Evolutionary conservation across 2,329 filamentous ascomycete species (phyloP), one percentile per base, ranked within the genome.

Genomic region (Hypoxylon sp.): DNA sequence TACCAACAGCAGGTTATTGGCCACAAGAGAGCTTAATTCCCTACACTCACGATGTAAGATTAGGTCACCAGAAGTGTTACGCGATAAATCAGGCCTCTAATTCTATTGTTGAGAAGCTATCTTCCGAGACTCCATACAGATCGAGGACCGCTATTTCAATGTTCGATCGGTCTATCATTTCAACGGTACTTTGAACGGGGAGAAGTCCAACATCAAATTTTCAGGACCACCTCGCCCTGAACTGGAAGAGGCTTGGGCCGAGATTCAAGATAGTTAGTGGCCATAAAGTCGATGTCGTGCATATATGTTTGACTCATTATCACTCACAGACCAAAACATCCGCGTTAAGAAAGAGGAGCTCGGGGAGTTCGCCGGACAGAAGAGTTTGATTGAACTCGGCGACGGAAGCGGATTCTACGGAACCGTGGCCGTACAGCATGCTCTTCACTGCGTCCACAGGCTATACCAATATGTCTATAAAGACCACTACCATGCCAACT

Each of bases 21-120:
- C 13, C 13, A 5, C 13, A 37, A 5, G 35, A 37, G 13, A 6
- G 13, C 13, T n/a, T 37, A 13, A 37, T 13, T n/a, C 35, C 13
- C 35, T 37, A 37, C 35, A 37, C 35, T n/a, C 35, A 37, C 35
- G 35, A 37, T 37, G 35, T 37, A 37, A 37, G 35, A n/a, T 37
- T 2, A 6, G 13, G 13, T n/a, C 14, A n/a, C 35, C 35, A 14
- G 13, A 37, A 37, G 35, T n/a, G 13, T n/a, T 37, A n/a, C 14
- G 6, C 35, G 29, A 31, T 6, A 9, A 9, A 8, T 31, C 9
- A 31, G 29, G n/a, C 35, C 5, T 13, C 35, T 37, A 37, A 37
- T 37, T 5, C 13, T 37, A 13, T 13, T 37, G 13, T 37, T 37
- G 35, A 37, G 35, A 37, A 37, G 35, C 35, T n/a, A 37, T 37